phyloP scores from a whole-genome alignment of 2,329 filamentous ascomycete species.

The Diaporthe humulicola region DNA sequence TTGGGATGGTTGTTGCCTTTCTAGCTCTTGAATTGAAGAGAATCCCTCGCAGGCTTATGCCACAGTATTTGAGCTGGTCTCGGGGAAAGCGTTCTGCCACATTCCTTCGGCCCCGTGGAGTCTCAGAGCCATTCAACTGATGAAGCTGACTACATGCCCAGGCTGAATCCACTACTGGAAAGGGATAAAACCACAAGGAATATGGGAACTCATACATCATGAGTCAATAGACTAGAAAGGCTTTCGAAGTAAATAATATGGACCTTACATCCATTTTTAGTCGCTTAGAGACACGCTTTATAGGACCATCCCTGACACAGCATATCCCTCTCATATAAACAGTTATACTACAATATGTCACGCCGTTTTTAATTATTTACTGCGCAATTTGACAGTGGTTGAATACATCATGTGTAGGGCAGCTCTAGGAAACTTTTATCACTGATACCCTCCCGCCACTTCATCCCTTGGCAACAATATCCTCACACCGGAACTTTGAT shows the following conservation, averaged over 20 bases:
- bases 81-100: not conserved
- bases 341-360: no score
- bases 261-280: not conserved
- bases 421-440: no score
- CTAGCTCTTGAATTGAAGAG: rapidly evolving
- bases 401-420: no score
- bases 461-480: not conserved
- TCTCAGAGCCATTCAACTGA: not conserved
- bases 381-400: no score
- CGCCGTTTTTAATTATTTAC: not conserved
- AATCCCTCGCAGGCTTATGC: not conserved
- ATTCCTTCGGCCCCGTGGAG: not conserved
- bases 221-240: not conserved
- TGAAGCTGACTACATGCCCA: not conserved
- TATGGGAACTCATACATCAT: not conserved
- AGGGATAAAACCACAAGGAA: not conserved
- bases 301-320: not conserved
- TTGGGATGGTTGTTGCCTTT: not conserved
- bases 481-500: no score
- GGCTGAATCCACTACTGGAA: not conserved
- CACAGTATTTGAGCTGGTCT: not conserved
- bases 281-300: not conserved
- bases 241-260: not conserved
- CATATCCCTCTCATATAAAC: no score
- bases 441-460: no score